These are phyloP conservation scores for Ophiocytium majus DNA, from an alignment of 352 stramenopile genomes.

Conservation along the genomic window DNA sequence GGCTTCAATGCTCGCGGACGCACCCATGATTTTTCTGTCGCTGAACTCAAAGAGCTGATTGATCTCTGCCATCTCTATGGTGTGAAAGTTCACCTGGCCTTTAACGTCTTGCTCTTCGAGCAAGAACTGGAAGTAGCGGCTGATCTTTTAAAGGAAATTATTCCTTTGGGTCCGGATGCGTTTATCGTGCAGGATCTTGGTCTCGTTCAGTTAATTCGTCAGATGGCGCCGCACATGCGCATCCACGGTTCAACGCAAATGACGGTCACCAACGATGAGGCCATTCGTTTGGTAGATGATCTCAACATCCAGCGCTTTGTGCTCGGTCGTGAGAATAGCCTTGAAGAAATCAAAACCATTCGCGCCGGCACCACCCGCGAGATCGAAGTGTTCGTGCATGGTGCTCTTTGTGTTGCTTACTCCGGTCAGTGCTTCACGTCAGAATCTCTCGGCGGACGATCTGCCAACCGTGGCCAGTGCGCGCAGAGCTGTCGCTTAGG, in stretches of 20 bases:
- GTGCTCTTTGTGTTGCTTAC: constrained; percentile 65
- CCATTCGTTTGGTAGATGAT: constrained; percentile 58
- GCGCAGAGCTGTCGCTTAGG: constrained; percentile 65
- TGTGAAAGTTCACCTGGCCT: constrained; percentile 65
- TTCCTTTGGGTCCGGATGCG: constrained; percentile 63
- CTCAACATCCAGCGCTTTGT: constrained; percentile 62
- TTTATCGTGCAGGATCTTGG: constrained; percentile 67
- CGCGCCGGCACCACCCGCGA: constrained; percentile 46
- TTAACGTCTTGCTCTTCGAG: constrained; percentile 67
- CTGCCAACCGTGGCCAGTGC: constrained; percentile 66
- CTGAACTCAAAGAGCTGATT: constrained; percentile 59
- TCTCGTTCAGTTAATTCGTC: constrained; percentile 56
- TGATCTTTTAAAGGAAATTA: constrained; percentile 59
- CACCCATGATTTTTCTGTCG: constrained; percentile 23
- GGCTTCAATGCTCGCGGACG: background rate
- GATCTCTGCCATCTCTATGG: constrained; percentile 49
- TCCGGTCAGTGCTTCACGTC: constrained; percentile 65
- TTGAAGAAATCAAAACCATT: constrained; percentile 62
- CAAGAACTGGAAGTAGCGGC: constrained; percentile 55
- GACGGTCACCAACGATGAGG: constrained; percentile 63
- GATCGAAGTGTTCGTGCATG: constrained; percentile 68
- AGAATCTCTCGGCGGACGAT: constrained; percentile 64
- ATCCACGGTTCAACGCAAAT: constrained; percentile 67
- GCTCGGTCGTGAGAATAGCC: constrained; percentile 62
- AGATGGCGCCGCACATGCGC: constrained; percentile 59